Conservation (phyloP, 495 filamentous ascomycete species). For the Neurospora sublineolata region DNA sequence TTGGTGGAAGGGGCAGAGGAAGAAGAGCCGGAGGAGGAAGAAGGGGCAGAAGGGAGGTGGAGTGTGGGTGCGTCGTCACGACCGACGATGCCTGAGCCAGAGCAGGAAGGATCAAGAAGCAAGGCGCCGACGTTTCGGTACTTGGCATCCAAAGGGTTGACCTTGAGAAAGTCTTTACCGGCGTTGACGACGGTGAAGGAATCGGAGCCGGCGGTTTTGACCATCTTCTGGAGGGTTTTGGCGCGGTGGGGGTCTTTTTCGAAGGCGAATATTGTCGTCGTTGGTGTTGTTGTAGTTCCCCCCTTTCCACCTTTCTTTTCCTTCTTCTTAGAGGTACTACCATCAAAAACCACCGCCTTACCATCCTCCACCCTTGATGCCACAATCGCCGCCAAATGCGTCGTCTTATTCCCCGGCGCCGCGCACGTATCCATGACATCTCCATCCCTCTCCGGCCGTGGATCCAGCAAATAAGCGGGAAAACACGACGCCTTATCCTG, state of each 20-base stretch:
- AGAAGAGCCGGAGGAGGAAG: conserved; percentile 29
- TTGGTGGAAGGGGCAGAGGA: background rate
- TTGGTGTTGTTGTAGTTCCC: conserved; percentile 13
- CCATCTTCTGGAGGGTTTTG: conserved; percentile 69
- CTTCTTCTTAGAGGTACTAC: conserved; percentile 1
- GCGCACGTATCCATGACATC: conserved; percentile 83
- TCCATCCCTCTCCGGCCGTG: conserved; percentile 44
- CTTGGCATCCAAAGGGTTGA: conserved; percentile 44
- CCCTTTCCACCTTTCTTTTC: background rate
- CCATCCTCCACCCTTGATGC: background rate
- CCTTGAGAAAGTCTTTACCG: conserved; percentile 67
- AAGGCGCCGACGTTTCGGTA: conserved; percentile 57
- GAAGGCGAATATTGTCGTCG: conserved; percentile 46
- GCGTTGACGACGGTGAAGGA: conserved; percentile 50
- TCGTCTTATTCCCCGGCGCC: conserved; percentile 95
- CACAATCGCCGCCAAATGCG: conserved; percentile 72
- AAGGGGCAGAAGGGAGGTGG: conserved; percentile 39
- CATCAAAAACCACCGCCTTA: background rate
- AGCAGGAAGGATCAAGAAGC: conserved; percentile 86
- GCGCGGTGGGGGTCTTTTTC: conserved; percentile 59
- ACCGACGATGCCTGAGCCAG: conserved; percentile 86
- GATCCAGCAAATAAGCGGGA: conserved; percentile 72
- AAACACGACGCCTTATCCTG: conserved; percentile 98
- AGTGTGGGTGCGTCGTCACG: conserved; percentile 62
- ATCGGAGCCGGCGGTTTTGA: conserved; percentile 59